Evolutionary conservation across 2,329 filamentous ascomycete species (phyloP), one percentile per base, ranked within the genome.

Genomic region (Ascosphaera apis): DNA sequence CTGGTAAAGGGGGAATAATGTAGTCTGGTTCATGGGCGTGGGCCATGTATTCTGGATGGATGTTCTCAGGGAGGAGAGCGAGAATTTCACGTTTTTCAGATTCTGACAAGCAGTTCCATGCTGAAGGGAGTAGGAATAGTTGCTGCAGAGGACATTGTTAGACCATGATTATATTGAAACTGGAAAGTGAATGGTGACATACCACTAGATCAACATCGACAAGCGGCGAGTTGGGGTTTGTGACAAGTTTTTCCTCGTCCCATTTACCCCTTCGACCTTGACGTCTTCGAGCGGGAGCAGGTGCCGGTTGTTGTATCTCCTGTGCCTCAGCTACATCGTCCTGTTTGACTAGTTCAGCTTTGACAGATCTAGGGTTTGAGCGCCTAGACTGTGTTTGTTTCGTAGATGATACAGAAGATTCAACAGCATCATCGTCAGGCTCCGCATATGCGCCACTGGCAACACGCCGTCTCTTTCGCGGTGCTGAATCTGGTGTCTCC

Each of bases 41-140:
- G 6, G 21, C 21, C 5, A 25, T 11, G 21, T 25, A 25, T 5
- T 25, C 21, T 23, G 53, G 51, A 34, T 60, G 53, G 16, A 57
- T 50, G 50, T 62, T 47, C 15, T 53, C 51, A 8, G 58, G 60
- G 27, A 63, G 49, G 19, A 54, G 38, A 37, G 43, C 41, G 15
- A 57, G 42, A 15, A 62, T 53, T 37, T 57, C 50, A 33, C 50
- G 47, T 41, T 60, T 58, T 39, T 58, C 55, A 15, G 45, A 44
- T 39, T 57, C 55, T 15, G 57, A 52, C 11, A 61, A 52, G 36
- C 46, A 51, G 15, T 53, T 45, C 55, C 58, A 61, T 25, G 58
- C 53, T 40, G 51, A 45, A 1, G 55, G 55, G 13, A 49, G 47
- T 5, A 55, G 45, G 17, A 61, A 47, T 4, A 60, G 41, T 48